phyloP scores from a whole-genome alignment of 495 filamentous ascomycete species.

The Xylaria bambusicola region DNA sequence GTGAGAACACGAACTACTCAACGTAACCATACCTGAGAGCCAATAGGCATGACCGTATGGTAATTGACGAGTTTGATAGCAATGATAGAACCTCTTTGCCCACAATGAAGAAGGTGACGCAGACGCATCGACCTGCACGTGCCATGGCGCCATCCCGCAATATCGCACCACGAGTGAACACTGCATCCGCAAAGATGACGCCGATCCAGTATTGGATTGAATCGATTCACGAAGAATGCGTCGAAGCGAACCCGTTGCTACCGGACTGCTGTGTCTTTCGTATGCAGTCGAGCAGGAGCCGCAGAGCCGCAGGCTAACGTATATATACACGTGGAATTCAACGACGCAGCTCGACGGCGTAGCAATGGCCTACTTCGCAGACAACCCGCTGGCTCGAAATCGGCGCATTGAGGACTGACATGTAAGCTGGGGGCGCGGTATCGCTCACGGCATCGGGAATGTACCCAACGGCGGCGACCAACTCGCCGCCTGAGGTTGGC shows the following conservation, averaged over 20 bases:
- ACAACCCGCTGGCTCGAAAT: constrained; percentile 13
- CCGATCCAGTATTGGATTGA: constrained; percentile 16
- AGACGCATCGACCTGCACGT: background rate
- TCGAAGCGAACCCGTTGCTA: constrained; percentile 11
- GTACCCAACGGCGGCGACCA: constrained; percentile 11
- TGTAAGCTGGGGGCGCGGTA: too few species aligned
- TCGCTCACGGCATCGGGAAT: background rate
- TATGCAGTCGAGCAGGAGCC: constrained; percentile 11
- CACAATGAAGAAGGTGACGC: constrained; percentile 8
- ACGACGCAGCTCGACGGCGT: constrained; percentile 10
- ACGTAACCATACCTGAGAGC: too few species aligned
- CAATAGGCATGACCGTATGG: too few species aligned
- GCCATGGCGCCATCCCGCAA: constrained; percentile 5
- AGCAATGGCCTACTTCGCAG: constrained; percentile 15
- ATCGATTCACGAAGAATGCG: constrained; percentile 11
- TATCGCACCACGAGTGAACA: constrained; percentile 8
- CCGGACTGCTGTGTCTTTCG: constrained; percentile 16
- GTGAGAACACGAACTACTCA: too few species aligned
- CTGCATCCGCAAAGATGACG: constrained; percentile 9
- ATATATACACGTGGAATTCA: constrained; percentile 15
- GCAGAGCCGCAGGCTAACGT: constrained; percentile 11
- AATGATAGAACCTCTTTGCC: constrained; percentile 10
- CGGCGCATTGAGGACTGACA: too few species aligned
- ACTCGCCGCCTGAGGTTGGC: constrained; percentile 4
- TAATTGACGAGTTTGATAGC: too few species aligned